Percentiles rank a stretch among this genome's conserved stretches.
These are phyloP conservation scores for Aureobasidium uvarum DNA, from an alignment of 2,329 filamentous ascomycete species.

Conservation along the genomic window DNA sequence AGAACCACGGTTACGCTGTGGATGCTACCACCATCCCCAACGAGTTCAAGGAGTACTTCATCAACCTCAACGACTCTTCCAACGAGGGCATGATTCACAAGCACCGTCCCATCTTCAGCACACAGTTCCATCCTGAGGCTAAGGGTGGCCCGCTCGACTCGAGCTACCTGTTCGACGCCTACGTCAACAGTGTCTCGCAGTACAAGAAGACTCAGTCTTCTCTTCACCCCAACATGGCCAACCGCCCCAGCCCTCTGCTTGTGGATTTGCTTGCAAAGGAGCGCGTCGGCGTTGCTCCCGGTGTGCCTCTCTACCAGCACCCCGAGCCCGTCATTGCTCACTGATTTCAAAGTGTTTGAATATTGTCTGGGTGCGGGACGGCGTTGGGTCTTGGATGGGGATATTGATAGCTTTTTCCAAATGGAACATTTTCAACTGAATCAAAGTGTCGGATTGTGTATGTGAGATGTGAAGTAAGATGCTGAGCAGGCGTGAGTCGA, in stretches of 20 bases:
- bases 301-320: constrained; percentile 33
- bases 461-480: background rate
- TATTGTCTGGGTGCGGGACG: constrained; percentile 1
- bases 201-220: constrained; percentile 82
- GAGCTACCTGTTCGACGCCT: constrained; percentile 94
- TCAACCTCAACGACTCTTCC: constrained; percentile 95
- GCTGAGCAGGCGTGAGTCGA: background rate
- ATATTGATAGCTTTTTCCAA: background rate
- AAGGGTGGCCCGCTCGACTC: constrained; percentile 97
- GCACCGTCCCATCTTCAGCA: constrained; percentile 94
- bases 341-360: background rate
- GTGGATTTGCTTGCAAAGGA: constrained; percentile 91
- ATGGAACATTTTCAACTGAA: background rate
- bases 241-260: constrained; percentile 80
- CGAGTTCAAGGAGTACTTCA: constrained; percentile 97
- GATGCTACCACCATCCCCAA: constrained; percentile 75
- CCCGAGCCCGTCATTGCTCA: constrained; percentile 21
- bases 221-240: constrained; percentile 71
- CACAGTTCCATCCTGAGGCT: constrained; percentile 98
- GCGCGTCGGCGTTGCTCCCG: constrained; percentile 74
- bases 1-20: constrained; percentile 98
- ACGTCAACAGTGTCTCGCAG: constrained; percentile 81
- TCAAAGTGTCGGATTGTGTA: background rate
- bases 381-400: constrained; percentile 2
- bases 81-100: constrained; percentile 99